Evolutionary conservation across 352 stramenopile genomes (phyloP).

Genomic region (Thraustochytrium striatum): DNA sequence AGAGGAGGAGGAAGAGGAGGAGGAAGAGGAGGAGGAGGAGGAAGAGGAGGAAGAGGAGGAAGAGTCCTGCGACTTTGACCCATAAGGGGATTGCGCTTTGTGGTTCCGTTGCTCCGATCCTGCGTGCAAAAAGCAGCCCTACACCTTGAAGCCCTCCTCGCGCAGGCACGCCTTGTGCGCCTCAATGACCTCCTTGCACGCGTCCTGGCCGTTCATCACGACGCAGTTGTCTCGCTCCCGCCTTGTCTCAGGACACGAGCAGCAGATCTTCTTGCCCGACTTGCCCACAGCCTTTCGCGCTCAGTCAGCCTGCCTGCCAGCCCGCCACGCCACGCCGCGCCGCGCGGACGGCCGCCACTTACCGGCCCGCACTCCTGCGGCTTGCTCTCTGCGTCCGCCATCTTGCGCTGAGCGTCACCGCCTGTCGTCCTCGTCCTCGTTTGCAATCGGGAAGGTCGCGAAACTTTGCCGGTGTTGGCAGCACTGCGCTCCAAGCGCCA

Average conservation of each 20-base stretch:
- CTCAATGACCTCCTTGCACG: constrained; percentile 91
- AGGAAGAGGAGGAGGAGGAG: constrained; percentile 18
- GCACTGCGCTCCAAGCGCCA: no score
- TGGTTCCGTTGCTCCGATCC: background rate
- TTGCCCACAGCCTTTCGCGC: constrained; percentile 75
- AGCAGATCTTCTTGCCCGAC: constrained; percentile 97
- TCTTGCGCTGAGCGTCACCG: no score
- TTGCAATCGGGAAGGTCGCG: no score
- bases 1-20: background rate
- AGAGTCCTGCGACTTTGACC: background rate
- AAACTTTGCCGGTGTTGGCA: no score
- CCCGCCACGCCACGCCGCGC: no score
- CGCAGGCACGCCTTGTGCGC: constrained; percentile 93
- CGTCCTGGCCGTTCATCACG: constrained; percentile 79
- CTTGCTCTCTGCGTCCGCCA: no score
- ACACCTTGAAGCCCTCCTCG: constrained; percentile 88
- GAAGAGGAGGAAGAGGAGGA: constrained; percentile 10
- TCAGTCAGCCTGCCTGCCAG: no score
- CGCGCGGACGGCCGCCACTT: no score
- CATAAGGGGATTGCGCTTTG: background rate
- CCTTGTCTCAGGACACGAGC: constrained; percentile 83
- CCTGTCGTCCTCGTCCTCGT: no score
- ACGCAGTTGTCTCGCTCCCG: constrained; percentile 76
- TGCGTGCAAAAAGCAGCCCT: background rate
- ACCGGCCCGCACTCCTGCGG: no score